Base-by-base conservation (phyloP, 345 rosid genomes). In the sweet orange (Citrus sinensis) region DNA sequence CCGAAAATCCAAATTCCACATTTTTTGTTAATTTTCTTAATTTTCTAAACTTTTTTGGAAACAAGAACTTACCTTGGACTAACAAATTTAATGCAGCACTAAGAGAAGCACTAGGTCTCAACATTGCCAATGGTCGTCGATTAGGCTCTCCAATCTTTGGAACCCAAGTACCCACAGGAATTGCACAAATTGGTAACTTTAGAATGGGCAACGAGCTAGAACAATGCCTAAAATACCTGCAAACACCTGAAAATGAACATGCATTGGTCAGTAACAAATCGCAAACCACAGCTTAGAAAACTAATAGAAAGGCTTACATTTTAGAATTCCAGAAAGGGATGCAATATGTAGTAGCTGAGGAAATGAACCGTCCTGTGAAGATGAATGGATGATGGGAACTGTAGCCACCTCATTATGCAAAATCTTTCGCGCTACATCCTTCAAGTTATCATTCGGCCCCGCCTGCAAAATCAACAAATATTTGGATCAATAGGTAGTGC, bases 101-200 rank as follows among this genome's bases (percentile, higher is more conserved):
- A 73, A 92, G 93, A 46, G 96, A 75, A 77, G 92, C 88, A 72
- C 85, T 85, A 69, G 86, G 92, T 81, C 86, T 87, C 87, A 92
- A 82, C 87, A 85, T 83, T 5, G 91, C 91, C 46, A 92, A 85
- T 17, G 92, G 89, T 40, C 79, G 83, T 64, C 82, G 73, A 65
- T 78, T 85, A 66, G 87, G 75, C 70, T 87, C 92, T 39, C 88
- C 89, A 77, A 89, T 82, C 82, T 78, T 83, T 8, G 90, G 92
- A 73, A 87, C 90, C 90, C 90, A 89, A 69, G 92, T 83, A 42
- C 92, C 92, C 40, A 87, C 61, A 55, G 85, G 86, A 68, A 89
- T 84, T 60, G 90, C 71, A 80, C 81, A 81, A 75, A 89, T 85
- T 2, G 90, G 88, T 56, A 84, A 80, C 76, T 87, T 85, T 60